Percentiles rank a stretch among this genome's conserved stretches.
Conservation (phyloP, 1,284 basidiomycete genomes). For the Cutaneotrichosporon mucoides region DNA sequence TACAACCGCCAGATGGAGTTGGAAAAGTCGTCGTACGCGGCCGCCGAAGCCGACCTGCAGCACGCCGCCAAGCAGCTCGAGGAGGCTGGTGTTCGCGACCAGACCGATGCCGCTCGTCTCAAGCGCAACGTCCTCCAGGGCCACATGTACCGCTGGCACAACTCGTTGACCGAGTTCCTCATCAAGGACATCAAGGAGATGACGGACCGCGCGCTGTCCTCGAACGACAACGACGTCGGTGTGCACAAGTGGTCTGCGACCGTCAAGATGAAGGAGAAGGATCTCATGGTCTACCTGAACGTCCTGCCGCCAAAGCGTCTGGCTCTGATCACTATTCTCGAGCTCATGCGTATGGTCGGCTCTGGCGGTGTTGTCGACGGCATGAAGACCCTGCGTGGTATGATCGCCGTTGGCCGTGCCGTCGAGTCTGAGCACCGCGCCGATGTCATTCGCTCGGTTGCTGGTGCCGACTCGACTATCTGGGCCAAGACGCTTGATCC, state of each 20-base stretch:
- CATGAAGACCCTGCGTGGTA: conserved; percentile 83
- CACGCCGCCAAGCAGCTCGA: conserved; percentile 63
- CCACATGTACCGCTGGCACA: conserved; percentile 87
- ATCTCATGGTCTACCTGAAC: conserved; percentile 58
- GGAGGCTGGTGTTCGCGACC: conserved; percentile 57
- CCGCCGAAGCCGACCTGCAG: conserved; percentile 68
- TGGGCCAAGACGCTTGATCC: conserved; percentile 38
- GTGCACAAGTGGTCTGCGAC: conserved; percentile 15
- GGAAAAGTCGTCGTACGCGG: conserved; percentile 78
- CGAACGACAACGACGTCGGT: conserved; percentile 6
- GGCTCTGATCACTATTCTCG: conserved; percentile 83
- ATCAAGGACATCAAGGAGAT: conserved; percentile 59
- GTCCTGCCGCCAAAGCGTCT: conserved; percentile 74
- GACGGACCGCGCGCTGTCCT: conserved; percentile 46
- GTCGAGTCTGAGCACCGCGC: conserved; percentile 86
- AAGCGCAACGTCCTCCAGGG: conserved; percentile 58
- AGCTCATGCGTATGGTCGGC: conserved; percentile 79
- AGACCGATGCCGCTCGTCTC: conserved; percentile 21
- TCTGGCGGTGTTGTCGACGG: conserved; percentile 73
- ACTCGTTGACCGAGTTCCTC: conserved; percentile 59
- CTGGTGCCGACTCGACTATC: conserved; percentile 35
- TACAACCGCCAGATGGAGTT: conserved; percentile 73
- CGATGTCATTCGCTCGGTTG: conserved; percentile 64
- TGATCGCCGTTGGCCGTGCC: conserved; percentile 76
- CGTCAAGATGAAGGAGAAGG: conserved; percentile 26